phyloP scores from a whole-genome alignment of 163 green algal genomes.

The Scenedesmus sp. region DNA sequence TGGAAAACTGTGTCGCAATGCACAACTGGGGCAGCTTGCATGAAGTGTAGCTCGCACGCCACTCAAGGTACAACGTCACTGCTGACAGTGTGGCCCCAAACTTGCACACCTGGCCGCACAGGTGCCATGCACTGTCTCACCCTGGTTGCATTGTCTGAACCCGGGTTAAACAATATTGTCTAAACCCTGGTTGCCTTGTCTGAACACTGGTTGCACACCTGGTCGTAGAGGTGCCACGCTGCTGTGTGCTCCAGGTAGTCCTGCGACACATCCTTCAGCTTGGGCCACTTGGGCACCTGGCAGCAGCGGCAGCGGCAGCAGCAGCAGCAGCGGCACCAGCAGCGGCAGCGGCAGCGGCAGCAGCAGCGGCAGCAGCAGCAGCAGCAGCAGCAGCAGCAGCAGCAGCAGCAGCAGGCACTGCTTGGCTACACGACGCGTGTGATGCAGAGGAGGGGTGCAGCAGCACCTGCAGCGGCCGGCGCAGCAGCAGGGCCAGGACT shows the following conservation, averaged over 20 bases:
- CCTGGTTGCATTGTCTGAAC: neutral
- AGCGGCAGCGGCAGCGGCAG: neutral
- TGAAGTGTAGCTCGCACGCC: too few relatives aligned
- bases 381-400: neutral
- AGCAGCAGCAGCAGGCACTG: neutral
- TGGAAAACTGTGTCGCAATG: too few relatives aligned
- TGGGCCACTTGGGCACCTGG: constrained; percentile 58
- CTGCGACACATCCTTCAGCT: constrained; percentile 48
- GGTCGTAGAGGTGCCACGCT: constrained; percentile 23
- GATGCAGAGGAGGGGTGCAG: too few relatives aligned
- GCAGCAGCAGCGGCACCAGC: constrained; percentile 31
- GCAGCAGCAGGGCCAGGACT: too few relatives aligned
- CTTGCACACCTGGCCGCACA: constrained; percentile 3
- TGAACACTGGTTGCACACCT: constrained; percentile 18
- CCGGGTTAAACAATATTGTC: too few relatives aligned
- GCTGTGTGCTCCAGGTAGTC: constrained; percentile 48
- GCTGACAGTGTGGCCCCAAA: too few relatives aligned
- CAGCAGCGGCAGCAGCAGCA: neutral
- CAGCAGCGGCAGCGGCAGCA: constrained; percentile 4
- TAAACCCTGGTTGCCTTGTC: too few relatives aligned
- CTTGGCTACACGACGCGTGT: too few relatives aligned
- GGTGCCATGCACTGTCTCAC: too few relatives aligned
- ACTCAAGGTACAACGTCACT: too few relatives aligned
- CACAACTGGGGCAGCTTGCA: too few relatives aligned
- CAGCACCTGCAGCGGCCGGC: neutral